Conservation (phyloP, 208 protist species). For the Leishmania amazonensis region DNA sequence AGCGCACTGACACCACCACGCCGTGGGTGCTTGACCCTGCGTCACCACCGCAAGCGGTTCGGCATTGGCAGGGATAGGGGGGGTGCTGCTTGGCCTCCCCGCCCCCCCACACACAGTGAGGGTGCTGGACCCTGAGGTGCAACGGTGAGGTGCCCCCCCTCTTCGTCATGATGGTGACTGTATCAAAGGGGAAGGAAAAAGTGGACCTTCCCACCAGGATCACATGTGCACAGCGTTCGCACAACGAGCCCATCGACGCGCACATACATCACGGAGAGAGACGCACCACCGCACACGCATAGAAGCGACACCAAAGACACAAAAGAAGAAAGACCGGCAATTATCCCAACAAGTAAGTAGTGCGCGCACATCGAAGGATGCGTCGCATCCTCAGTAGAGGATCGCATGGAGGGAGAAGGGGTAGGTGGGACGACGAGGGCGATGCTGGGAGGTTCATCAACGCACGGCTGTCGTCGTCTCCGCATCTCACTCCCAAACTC, state of each 20-base stretch:
- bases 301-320: background rate
- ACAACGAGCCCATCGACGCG: background rate
- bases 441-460: background rate
- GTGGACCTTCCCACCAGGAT: background rate
- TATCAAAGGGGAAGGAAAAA: background rate
- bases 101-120: too few species aligned
- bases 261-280: background rate
- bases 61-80: too few species aligned
- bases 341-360: background rate
- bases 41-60: too few species aligned
- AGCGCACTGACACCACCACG: background rate
- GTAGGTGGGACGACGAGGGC: background rate
- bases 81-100: too few species aligned
- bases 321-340: conserved; percentile 1
- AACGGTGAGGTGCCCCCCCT: too few species aligned
- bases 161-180: background rate
- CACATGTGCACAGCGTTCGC: background rate
- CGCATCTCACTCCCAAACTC: background rate
- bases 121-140: background rate
- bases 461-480: background rate
- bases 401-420: background rate
- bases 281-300: background rate
- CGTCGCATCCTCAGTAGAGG: background rate
- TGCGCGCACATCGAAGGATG: background rate
- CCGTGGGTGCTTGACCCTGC: background rate